phyloP scores from a whole-genome alignment of 2,329 filamentous ascomycete genomes.

The Fusarium begoniae region DNA sequence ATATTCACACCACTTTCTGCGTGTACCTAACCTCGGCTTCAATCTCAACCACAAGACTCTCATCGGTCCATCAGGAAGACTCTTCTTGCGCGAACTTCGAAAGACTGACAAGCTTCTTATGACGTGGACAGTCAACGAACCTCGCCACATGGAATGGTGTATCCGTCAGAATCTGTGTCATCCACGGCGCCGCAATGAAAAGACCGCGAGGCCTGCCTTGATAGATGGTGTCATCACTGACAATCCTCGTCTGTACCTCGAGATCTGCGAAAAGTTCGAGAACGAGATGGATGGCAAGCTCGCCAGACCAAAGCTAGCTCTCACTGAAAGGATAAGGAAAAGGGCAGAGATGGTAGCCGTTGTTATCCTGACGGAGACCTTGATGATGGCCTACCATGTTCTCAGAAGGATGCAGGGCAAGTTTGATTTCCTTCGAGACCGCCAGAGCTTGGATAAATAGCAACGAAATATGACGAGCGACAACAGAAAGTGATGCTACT shows the following conservation, averaged over 20 bases:
- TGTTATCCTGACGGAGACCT: constrained; percentile 31
- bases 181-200: constrained; percentile 40
- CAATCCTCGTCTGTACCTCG: constrained; percentile 74
- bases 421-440: constrained; percentile 42
- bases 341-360: constrained; percentile 28
- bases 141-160: constrained; percentile 82
- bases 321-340: constrained; percentile 21
- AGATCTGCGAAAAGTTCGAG: constrained; percentile 61
- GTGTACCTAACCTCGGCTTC: constrained; percentile 73
- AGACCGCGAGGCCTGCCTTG: constrained; percentile 22
- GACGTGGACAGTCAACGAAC: constrained; percentile 88
- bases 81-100: constrained; percentile 71
- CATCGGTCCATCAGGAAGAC: constrained; percentile 71
- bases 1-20: constrained; percentile 77
- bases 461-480: neutral
- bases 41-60: constrained; percentile 78
- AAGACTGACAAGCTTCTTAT: constrained; percentile 66
- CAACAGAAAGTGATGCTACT: neutral
- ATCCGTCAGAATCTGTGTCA: constrained; percentile 56
- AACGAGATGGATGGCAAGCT: constrained; percentile 46
- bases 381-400: constrained; percentile 39
- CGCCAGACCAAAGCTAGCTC: constrained; percentile 1
- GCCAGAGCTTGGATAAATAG: constrained; percentile 24
- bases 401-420: constrained; percentile 40
- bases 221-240: constrained; percentile 90